phyloP scores from a whole-genome alignment of 2,329 filamentous ascomycete genomes.

The Fusarium newnesense region DNA sequence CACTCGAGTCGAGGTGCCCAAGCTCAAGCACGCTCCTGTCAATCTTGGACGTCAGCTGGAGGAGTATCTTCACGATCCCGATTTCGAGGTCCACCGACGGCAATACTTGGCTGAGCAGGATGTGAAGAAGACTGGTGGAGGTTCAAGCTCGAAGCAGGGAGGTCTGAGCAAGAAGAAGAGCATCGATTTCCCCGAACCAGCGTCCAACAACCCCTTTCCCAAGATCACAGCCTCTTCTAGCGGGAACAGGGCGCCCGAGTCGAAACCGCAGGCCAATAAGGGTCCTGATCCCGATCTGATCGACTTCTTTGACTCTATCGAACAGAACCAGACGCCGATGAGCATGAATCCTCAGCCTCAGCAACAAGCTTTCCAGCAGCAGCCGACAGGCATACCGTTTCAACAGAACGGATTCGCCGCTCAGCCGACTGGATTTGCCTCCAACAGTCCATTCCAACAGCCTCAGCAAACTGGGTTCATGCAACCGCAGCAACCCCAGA shows the following conservation, averaged over 20 bases:
- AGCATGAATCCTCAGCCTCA: constrained; percentile 54
- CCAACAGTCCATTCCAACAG: constrained; percentile 52
- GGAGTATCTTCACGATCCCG: constrained; percentile 92
- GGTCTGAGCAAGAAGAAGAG: constrained; percentile 51
- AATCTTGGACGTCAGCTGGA: constrained; percentile 90
- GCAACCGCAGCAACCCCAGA: constrained; percentile 50
- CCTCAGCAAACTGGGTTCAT: constrained; percentile 41
- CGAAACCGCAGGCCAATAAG: constrained; percentile 64
- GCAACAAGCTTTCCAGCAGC: constrained; percentile 49
- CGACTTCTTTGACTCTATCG: constrained; percentile 94
- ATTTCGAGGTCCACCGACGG: constrained; percentile 92
- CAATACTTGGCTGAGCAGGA: constrained; percentile 93
- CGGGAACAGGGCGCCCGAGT: constrained; percentile 45
- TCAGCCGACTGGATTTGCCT: constrained; percentile 47
- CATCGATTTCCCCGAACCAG: constrained; percentile 50
- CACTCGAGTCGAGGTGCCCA: constrained; percentile 92
- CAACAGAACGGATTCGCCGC: constrained; percentile 42
- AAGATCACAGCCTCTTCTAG: constrained; percentile 44
- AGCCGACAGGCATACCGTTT: constrained; percentile 41
- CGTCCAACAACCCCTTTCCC: constrained; percentile 58
- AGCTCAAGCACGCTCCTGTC: constrained; percentile 95
- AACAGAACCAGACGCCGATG: constrained; percentile 84
- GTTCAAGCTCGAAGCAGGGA: constrained; percentile 43
- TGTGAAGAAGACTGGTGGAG: constrained; percentile 66
- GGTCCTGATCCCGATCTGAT: constrained; percentile 82